These are phyloP conservation scores for Mycena metata DNA, from an alignment of 768 basidiomycete genomes.

Conservation along the genomic window DNA sequence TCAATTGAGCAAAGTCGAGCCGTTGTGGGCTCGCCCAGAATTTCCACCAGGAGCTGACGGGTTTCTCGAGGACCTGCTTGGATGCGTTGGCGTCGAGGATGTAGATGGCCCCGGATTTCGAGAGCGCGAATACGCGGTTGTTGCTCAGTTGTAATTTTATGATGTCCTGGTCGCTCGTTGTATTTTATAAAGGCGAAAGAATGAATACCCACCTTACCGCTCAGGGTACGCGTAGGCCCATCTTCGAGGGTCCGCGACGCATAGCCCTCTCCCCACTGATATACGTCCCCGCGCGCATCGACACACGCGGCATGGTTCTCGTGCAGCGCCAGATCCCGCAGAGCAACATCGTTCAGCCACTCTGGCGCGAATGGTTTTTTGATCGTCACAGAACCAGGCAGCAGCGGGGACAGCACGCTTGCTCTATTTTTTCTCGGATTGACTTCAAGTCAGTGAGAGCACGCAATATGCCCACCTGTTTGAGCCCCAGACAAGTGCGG, in stretches of 20 bases:
- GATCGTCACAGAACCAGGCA: conserved; percentile 55
- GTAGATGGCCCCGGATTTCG: conserved; percentile 82
- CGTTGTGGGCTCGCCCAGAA: conserved; percentile 65
- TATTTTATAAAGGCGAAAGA: conserved; percentile 10
- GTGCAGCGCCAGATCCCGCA: conserved; percentile 81
- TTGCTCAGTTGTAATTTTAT: conserved; percentile 70
- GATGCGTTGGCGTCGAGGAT: conserved; percentile 67
- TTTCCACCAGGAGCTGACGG: conserved; percentile 72
- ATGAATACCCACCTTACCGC: conserved; percentile 68
- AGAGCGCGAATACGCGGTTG: conserved; percentile 81
- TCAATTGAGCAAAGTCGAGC: conserved; percentile 73
- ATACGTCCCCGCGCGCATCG: conserved; percentile 84
- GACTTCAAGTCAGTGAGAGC: conserved; percentile 16
- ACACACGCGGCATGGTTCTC: conserved; percentile 79
- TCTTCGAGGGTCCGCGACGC: conserved; percentile 47
- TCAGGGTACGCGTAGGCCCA: conserved; percentile 67
- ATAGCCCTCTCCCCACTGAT: conserved; percentile 85
- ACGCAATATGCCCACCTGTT: conserved; percentile 65
- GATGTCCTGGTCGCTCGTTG: conserved; percentile 69
- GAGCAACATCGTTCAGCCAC: conserved; percentile 77
- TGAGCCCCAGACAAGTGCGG: conserved; percentile 79
- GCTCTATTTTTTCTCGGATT: conserved; percentile 51
- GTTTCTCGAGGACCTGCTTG: conserved; percentile 57
- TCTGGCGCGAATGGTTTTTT: conserved; percentile 63
- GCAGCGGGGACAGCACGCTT: conserved; percentile 58